phyloP scores from a whole-genome alignment of 2,329 filamentous ascomycete genomes.

The Ophioceras dolichostomum region DNA sequence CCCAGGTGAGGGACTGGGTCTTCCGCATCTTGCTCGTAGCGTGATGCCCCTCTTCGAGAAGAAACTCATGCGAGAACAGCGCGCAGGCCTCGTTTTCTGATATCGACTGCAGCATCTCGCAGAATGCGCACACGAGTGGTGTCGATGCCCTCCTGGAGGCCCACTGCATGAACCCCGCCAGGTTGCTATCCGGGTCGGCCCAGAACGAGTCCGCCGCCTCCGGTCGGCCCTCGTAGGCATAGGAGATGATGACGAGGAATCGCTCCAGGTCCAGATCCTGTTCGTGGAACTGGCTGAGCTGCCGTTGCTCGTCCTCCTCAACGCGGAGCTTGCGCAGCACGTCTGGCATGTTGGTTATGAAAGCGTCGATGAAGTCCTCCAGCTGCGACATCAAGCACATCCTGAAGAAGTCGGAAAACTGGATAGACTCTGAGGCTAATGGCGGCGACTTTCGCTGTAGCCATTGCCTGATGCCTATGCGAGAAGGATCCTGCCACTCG shows the following conservation, averaged over 20 bases:
- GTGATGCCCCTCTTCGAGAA: conserved; percentile 72
- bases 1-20: conserved; percentile 79
- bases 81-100: conserved; percentile 75
- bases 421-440: conserved; percentile 52
- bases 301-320: conserved; percentile 81
- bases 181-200: conserved; percentile 82
- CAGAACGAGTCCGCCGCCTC: conserved; percentile 85
- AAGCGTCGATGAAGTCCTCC: conserved; percentile 79
- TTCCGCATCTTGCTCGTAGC: conserved; percentile 68
- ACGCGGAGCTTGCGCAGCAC: conserved; percentile 73
- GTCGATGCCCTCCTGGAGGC: conserved; percentile 91
- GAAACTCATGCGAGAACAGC: conserved; percentile 73
- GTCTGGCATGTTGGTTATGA: conserved; percentile 92
- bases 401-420: conserved; percentile 63
- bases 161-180: conserved; percentile 94
- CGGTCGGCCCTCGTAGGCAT: conserved; percentile 74
- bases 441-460: conserved; percentile 68
- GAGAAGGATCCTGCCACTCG: conserved; percentile 80
- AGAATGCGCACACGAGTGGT: conserved; percentile 91
- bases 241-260: conserved; percentile 85
- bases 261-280: conserved; percentile 70
- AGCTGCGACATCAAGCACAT: conserved; percentile 64
- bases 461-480: conserved; percentile 69
- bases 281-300: conserved; percentile 51
- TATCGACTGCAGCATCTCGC: conserved; percentile 86